Evolutionary conservation across 441 rosid genomes (phyloP).

Genomic region (Dalechampia spathulata): DNA sequence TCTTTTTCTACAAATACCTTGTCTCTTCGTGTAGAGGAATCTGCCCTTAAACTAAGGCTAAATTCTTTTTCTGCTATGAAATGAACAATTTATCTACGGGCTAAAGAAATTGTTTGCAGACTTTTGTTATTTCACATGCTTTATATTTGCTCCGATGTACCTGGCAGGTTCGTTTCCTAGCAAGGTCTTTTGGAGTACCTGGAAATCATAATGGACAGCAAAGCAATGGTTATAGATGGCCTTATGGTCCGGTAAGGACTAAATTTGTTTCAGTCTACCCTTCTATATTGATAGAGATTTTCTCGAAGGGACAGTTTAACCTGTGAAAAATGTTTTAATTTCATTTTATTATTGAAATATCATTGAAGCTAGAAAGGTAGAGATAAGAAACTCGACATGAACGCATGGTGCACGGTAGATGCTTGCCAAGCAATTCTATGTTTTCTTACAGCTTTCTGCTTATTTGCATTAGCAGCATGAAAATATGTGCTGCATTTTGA

Average conservation of each 20-base stretch:
- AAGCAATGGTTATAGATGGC: constrained; percentile 97
- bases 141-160: background rate
- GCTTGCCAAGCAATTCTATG: background rate
- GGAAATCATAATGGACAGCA: constrained; percentile 98
- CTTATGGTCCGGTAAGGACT: constrained; percentile 89
- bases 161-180: constrained; percentile 80
- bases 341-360: background rate
- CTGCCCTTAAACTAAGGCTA: background rate
- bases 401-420: background rate
- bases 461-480: background rate
- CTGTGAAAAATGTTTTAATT: background rate
- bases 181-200: constrained; percentile 83
- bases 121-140: constrained; percentile 1
- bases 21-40: constrained; percentile 7
- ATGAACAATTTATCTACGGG: constrained; percentile 3
- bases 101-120: background rate
- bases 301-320: background rate
- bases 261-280: background rate
- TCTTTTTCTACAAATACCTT: background rate
- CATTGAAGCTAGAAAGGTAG: background rate
- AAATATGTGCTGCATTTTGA: background rate
- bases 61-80: constrained; percentile 3
- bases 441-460: background rate
- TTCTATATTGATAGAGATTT: background rate
- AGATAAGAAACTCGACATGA: background rate